Percentiles rank a stretch among this genome's conserved stretches.
Conservation (phyloP, 176 grass and related monocot genomes). For the Oryza brachyantha region DNA sequence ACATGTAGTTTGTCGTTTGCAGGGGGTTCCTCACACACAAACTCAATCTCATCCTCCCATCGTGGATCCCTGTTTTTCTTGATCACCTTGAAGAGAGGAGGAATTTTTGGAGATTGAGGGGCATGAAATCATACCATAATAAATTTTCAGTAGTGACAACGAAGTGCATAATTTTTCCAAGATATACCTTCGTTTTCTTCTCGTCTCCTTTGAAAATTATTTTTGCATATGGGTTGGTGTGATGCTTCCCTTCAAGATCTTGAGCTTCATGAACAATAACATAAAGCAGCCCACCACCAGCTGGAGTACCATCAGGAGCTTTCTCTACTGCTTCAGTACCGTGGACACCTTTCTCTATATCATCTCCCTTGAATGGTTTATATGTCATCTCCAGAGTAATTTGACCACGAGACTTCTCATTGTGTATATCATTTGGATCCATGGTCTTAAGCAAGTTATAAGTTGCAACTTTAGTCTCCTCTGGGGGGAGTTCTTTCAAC, state of each 20-base stretch:
- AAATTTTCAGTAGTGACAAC: not conserved
- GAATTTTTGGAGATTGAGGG: not conserved
- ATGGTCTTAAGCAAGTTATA: conserved; percentile 74
- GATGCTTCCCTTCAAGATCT: conserved; percentile 86
- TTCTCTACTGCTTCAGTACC: too few relatives aligned
- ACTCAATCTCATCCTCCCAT: conserved; percentile 73
- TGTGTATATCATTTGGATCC: conserved; percentile 61
- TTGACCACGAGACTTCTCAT: conserved; percentile 70
- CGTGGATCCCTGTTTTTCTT: conserved; percentile 92
- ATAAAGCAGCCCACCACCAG: conserved; percentile 77
- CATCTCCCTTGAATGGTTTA: conserved; percentile 82
- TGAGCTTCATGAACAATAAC: conserved; percentile 77
- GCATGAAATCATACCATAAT: not conserved
- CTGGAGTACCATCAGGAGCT: conserved; percentile 57
- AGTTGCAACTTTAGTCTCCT: conserved; percentile 58
- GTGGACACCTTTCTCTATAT: conserved; percentile 52
- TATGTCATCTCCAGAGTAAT: conserved; percentile 67
- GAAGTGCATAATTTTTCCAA: not conserved
- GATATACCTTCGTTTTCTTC: conserved; percentile 83
- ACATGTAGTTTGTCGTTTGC: conserved; percentile 74
- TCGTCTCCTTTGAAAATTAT: conserved; percentile 77
- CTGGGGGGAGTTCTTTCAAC: conserved; percentile 57
- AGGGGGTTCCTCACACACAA: conserved; percentile 84
- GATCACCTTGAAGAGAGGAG: conserved; percentile 45
- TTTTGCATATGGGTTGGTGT: conserved; percentile 77